Base-by-base conservation (phyloP, 176 grass and related monocot genomes). In the sorghum (Sorghum bicolor) region DNA sequence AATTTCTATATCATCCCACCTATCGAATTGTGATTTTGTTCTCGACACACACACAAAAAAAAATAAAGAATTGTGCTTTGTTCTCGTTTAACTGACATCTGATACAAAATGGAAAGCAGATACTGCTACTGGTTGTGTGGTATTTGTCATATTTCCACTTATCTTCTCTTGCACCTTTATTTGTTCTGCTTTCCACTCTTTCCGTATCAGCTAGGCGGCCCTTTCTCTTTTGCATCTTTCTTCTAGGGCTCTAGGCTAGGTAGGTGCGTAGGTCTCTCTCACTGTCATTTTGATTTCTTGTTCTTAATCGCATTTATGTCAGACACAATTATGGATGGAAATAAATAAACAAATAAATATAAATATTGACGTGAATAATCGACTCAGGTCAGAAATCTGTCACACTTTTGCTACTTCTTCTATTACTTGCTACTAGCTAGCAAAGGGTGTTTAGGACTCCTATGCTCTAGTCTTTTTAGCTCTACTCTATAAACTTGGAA, bases 131-230 rank as follows among this genome's bases (percentile, higher is more conserved):
- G n/a, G 36, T 45, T 63, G 53, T 79, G 75, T 67, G 66, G 17
- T 72, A 79, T 72, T 79, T 58, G 50, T 85, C 75, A 85, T 22
- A 32, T 34, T 72, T 85, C 66, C 75, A 79, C 66, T 45, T 34
- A 67, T 22, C 65, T 62, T 61, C 50, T 60, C 39, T 5, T 14
- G 17, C 38, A 50, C 36, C 20, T 60, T 62, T 61, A 33, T 8
- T 17, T 52, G 47, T 16, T 48, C 29, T 53, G 15, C 32, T 61
- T 77, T 76, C 60, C 67, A 24, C 20, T 40, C 26, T 19, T 34
- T 26, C 6, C 40, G 26, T 33, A 41, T 61, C 15, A 64, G 47
- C 37, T 19, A 43, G 10, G 25, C 8, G n/a, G n/a, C n/a, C n/a
- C 22, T 26, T 38, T 55, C 36, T 70, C 3, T 10, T 61, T 72